Percentiles rank a stretch among this genome's conserved stretches.
Conservation (phyloP, 2,329 filamentous ascomycete species). For the Mollisiaceae sp. region DNA sequence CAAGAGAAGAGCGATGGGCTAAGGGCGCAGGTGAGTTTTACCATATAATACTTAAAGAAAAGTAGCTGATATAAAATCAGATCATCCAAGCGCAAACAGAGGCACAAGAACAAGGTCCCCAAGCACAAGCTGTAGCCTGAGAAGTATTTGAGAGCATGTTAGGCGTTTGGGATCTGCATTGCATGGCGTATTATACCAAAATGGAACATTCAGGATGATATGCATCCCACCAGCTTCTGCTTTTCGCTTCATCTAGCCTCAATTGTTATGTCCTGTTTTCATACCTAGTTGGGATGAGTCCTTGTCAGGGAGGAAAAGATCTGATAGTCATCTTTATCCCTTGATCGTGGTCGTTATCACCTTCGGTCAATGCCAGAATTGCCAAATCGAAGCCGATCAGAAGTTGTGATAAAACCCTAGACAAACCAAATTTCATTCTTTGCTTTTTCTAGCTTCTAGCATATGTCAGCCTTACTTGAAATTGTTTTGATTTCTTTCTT, state of each 20-base stretch:
- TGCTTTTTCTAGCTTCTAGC: neutral
- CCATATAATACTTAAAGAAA: neutral
- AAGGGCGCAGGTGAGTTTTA: slow-evolving; percentile 62
- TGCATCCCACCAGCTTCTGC: neutral
- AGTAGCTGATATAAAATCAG: slow-evolving; percentile 32
- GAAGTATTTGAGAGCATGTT: slow-evolving; percentile 7
- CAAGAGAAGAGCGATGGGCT: slow-evolving; percentile 69
- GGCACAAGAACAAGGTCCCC: slow-evolving; percentile 40
- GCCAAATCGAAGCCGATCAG: neutral
- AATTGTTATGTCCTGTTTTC: neutral
- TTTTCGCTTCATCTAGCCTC: neutral
- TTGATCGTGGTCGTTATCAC: neutral
- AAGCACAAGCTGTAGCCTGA: slow-evolving; percentile 35
- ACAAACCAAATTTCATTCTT: neutral
- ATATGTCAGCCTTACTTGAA: neutral
- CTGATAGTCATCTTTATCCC: neutral
- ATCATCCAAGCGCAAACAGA: slow-evolving; percentile 51
- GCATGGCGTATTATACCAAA: slow-evolving; percentile 31
- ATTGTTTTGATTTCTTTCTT: neutral
- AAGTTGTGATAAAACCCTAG: neutral
- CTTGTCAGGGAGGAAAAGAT: neutral
- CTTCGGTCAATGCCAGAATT: neutral
- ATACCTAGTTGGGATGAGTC: neutral
- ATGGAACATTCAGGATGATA: neutral
- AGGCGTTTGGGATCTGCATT: slow-evolving; percentile 34